Evolutionary conservation across 2,329 filamentous ascomycete genomes (phyloP).

Genomic region (Juglanconis juglandina): DNA sequence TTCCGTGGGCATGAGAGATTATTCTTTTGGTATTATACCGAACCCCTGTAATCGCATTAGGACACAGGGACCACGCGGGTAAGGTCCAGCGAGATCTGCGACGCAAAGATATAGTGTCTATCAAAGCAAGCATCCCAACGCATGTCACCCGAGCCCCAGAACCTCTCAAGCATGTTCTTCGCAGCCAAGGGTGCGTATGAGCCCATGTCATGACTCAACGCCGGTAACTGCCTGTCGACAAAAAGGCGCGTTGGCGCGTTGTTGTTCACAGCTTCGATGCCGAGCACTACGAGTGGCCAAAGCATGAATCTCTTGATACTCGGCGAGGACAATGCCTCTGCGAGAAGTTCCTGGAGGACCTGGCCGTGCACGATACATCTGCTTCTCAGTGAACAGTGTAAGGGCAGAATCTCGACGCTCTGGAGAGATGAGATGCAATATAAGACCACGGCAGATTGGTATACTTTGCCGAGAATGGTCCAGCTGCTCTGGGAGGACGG

Average conservation of each 20-base stretch:
- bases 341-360: constrained; percentile 21
- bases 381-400: constrained; percentile 12
- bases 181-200: constrained; percentile 30
- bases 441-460: constrained; percentile 29
- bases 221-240: constrained; percentile 24
- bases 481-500: constrained; percentile 23
- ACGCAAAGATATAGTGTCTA: constrained; percentile 27
- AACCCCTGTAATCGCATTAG: not conserved
- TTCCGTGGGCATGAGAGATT: too few relatives aligned
- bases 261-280: constrained; percentile 28
- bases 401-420: constrained; percentile 28
- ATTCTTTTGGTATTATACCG: too few relatives aligned
- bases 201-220: constrained; percentile 27
- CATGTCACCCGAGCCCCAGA: constrained; percentile 31
- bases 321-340: constrained; percentile 16
- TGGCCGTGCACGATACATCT: constrained; percentile 15
- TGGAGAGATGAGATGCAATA: constrained; percentile 37
- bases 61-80: not conserved
- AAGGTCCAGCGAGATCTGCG: constrained; percentile 17
- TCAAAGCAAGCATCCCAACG: constrained; percentile 38
- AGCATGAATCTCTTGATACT: constrained; percentile 25
- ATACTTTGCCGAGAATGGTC: constrained; percentile 27
- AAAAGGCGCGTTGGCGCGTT: constrained; percentile 24
- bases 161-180: constrained; percentile 30
- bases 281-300: constrained; percentile 36